phyloP scores from a whole-genome alignment of 805 yeast genomes.

The Spathaspora gorwiae region DNA sequence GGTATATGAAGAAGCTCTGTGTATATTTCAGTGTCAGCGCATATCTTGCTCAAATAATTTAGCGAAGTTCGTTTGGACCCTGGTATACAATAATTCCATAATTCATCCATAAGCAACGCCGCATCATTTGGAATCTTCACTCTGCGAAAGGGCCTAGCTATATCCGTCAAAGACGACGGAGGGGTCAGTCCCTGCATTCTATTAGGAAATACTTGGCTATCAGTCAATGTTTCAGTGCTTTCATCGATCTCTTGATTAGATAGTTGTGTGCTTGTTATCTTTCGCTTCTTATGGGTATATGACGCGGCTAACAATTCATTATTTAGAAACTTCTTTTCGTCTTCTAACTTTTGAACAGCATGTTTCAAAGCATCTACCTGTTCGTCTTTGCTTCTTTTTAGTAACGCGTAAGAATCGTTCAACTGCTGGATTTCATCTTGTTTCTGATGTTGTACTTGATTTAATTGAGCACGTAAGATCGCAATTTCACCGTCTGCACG shows the following conservation, averaged over 20 bases:
- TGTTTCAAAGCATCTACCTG: conserved; percentile 26
- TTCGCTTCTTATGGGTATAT: conserved; percentile 16
- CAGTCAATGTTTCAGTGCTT: neutral
- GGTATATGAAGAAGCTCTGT: conserved; percentile 18
- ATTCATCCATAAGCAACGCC: conserved; percentile 27
- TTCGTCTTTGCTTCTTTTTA: conserved; percentile 21
- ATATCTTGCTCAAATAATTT: conserved; percentile 27
- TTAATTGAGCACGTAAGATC: conserved; percentile 62
- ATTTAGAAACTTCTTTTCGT: conserved; percentile 38
- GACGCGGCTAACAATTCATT: conserved; percentile 31
- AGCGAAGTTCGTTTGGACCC: conserved; percentile 32
- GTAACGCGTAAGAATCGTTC: conserved; percentile 12
- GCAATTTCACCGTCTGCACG: conserved; percentile 78
- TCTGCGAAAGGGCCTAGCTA: conserved; percentile 7
- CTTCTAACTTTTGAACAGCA: conserved; percentile 35
- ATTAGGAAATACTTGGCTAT: neutral
- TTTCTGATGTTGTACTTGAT: conserved; percentile 39
- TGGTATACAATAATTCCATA: conserved; percentile 32
- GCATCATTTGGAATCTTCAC: conserved; percentile 30
- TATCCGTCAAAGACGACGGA: neutral
- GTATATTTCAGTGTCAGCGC: conserved; percentile 18
- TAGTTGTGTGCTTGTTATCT: neutral
- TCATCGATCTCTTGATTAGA: neutral
- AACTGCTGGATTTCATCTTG: conserved; percentile 32
- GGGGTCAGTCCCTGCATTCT: neutral